Base-by-base conservation (phyloP, 108 stramenopile genomes). In the Cafeteria roenbergensis region DNA sequence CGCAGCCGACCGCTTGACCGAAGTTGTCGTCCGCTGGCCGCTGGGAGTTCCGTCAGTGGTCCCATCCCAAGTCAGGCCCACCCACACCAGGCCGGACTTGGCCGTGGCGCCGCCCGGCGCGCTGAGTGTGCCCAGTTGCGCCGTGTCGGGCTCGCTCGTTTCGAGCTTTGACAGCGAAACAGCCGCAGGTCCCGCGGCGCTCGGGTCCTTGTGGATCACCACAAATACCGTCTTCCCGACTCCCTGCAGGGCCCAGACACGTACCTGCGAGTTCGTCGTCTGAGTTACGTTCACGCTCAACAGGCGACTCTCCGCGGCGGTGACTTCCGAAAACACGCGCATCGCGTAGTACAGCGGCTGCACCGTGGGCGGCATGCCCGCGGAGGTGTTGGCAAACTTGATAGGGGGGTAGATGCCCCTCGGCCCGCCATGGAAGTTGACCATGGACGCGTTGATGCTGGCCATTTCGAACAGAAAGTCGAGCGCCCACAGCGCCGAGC, bases 371-470 rank as follows among this genome's bases (percentile, higher is more conserved):
- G 20, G 20, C 25, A 4, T 54, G 53, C 53, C 53, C 17, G 42
- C 42, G 12, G 12, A 6, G 12, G 42, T 48, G 42, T 17, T 48
- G 25, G 4, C 3, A 20, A 25, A 25, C 25, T 26, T 3, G 25
- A 54, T 54, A 3, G 53, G 53, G 12, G 21, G n/a, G 53, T 54
- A 54, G n/a, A 4, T 54, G 21, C 53, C 53, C 25, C 20, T 22
- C 2, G 53, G 53, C 25, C 53, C 53, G n/a, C 53, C 53, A 26
- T 54, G 53, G 25, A 54, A 54, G 53, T 54, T 54, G n/a, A 54
- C 25, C n/a, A 26, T 3, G 4, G 53, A 25, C 53, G 20, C 53
- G 53, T 26, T 26, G 25, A 54, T 54, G 12, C 53, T 22, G 21
- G 53, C 20, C 53, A 54, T 22, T 26, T 22, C 21, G n/a, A 26